Evolutionary conservation across 1,284 basidiomycete genomes (phyloP), one percentile per base, ranked within the genome.

Genomic region (Ustilago curta): DNA sequence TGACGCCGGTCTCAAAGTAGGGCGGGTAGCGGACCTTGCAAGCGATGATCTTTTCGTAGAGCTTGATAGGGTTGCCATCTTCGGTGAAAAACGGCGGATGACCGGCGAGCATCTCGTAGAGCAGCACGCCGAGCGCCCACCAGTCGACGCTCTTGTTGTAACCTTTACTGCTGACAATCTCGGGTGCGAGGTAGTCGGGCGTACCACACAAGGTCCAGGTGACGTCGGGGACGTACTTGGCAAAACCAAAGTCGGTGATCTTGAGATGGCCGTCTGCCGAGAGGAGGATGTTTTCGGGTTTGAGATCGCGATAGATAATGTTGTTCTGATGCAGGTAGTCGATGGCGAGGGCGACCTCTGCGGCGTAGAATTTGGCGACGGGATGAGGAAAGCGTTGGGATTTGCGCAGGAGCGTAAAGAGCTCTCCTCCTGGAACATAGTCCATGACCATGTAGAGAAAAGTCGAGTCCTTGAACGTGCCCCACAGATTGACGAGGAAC

Each of bases 401-500:
- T 49, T 83, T 82, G 12, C 83, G 59, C 11, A 84, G 67, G 12
- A 84, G 81, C n/a, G 81, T 83, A 85, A 99, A 99, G 8, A 99
- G 88, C 86, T 99, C 96, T 19, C 96, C 96, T 21, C 96, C 96
- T 0, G 95, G 94, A 4, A 99, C 96, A 84, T 97, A 99, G 87
- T 99, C 97, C 96, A 99, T 98, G 63, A 99, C 95, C 95, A 99
- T 97, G 88, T 97, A 99, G 14, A 99, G 87, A 84, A 97, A 98
- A 48, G 92, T 89, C 11, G 90, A 87, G 81, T 98, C 96, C 80
- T 97, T 94, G 87, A 99, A 99, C 1, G 93, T 93, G 27, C 96
- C 97, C 96, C 96, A 99, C 6, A 99, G 90, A 83, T 97, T 99
- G 87, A 99, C 91, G 74, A 99, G 92, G 87, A 99, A 99, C 2